Percentiles rank a stretch among this genome's conserved stretches.
These are phyloP conservation scores for Miscanthus lutarioriparius DNA, from an alignment of 176 grass and related monocot genomes.

Conservation along the genomic window DNA sequence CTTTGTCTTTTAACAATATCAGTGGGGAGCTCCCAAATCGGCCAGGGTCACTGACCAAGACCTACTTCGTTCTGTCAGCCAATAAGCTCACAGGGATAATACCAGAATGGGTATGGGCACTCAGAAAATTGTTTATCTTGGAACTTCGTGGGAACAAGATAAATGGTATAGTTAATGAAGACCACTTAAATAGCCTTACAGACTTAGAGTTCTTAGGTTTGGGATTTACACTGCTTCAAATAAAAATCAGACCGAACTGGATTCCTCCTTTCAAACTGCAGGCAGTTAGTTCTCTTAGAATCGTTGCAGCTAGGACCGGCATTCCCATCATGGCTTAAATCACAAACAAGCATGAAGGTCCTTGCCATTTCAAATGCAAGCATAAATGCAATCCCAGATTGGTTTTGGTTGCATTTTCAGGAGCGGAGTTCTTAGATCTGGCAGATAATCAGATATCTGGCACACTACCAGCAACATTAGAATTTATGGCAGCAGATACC, in stretches of 20 bases:
- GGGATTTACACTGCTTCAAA: background rate
- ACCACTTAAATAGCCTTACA: conserved; percentile 13
- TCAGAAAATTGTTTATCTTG: background rate
- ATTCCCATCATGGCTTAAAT: conserved; percentile 35
- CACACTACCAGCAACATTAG: background rate
- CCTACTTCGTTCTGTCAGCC: no score
- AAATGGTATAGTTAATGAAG: conserved; percentile 1
- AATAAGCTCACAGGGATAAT: background rate
- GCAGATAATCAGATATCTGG: conserved; percentile 30
- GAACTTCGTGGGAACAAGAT: background rate
- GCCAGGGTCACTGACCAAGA: no score
- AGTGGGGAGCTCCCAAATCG: no score
- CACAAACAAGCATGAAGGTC: background rate
- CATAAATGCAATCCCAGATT: conserved; percentile 34
- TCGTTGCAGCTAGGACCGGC: background rate
- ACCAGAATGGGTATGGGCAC: background rate
- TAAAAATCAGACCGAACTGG: conserved; percentile 16
- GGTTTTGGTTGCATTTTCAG: conserved; percentile 30
- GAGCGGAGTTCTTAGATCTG: background rate
- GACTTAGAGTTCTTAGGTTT: background rate
- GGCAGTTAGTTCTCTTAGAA: background rate
- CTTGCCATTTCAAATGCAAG: conserved; percentile 15
- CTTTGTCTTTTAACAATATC: no score
- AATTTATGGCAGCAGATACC: no score
- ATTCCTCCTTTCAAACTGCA: conserved; percentile 26